Evolutionary conservation across 179 eudicot genomes (phyloP).

Genomic region (Carnegiea gigantea): DNA sequence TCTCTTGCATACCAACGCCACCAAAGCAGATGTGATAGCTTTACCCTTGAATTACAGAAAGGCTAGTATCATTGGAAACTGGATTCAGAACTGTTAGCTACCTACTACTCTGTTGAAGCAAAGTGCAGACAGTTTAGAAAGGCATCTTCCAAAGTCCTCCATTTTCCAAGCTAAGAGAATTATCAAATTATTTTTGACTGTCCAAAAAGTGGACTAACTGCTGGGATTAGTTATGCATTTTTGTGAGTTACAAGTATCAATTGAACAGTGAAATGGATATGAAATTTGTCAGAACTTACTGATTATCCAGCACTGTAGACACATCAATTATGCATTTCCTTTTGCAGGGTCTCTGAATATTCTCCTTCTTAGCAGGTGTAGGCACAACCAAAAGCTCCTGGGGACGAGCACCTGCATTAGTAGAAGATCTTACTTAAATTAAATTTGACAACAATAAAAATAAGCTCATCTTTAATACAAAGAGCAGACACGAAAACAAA

Average conservation of each 20-base stretch:
- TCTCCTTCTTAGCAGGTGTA: slow-evolving; percentile 72
- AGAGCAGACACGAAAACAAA: neutral
- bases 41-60: too few relatives aligned
- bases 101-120: neutral
- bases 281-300: slow-evolving; percentile 42
- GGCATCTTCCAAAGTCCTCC: neutral
- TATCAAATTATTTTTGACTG: neutral
- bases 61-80: too few relatives aligned
- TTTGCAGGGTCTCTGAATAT: slow-evolving; percentile 44
- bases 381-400: slow-evolving; percentile 46
- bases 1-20: too few relatives aligned
- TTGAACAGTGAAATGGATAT: neutral
- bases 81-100: too few relatives aligned
- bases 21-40: too few relatives aligned
- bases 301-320: slow-evolving; percentile 41
- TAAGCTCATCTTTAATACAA: neutral
- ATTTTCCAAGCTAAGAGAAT: neutral
- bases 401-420: slow-evolving; percentile 39
- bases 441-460: slow-evolving; percentile 5
- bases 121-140: too few relatives aligned
- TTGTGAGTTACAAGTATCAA: neutral
- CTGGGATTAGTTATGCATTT: neutral
- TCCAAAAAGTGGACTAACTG: neutral
- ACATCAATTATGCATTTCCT: slow-evolving; percentile 56
- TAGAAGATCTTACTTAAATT: neutral